phyloP scores from a whole-genome alignment of 805 yeast species.

The Blastobotrys attinorum region DNA sequence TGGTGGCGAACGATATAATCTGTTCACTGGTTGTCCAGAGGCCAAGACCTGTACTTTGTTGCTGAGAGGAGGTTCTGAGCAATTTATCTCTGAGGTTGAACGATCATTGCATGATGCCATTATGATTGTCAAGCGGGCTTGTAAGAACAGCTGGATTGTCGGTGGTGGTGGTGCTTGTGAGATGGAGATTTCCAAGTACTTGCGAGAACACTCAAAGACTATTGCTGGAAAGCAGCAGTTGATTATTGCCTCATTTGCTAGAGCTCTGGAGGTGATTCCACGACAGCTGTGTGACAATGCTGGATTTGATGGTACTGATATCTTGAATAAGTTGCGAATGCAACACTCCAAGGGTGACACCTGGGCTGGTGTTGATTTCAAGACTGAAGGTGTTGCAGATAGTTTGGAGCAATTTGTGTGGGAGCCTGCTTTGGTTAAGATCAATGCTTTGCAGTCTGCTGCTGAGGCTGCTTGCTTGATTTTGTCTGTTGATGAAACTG shows the following conservation, averaged over 20 bases:
- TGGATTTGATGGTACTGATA: slow-evolving; percentile 97
- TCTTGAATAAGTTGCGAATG: slow-evolving; percentile 83
- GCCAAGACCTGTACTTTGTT: slow-evolving; percentile 90
- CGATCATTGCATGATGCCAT: slow-evolving; percentile 97
- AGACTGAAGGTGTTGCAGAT: slow-evolving; percentile 68
- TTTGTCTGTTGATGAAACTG: slow-evolving; percentile 92
- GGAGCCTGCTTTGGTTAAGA: slow-evolving; percentile 95
- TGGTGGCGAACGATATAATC: slow-evolving; percentile 90
- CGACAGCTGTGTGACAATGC: slow-evolving; percentile 97
- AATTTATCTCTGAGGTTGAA: slow-evolving; percentile 95
- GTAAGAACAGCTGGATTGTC: slow-evolving; percentile 77
- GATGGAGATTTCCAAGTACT: slow-evolving; percentile 86
- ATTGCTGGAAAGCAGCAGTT: slow-evolving; percentile 96
- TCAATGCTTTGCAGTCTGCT: slow-evolving; percentile 90
- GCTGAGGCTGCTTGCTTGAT: slow-evolving; percentile 94
- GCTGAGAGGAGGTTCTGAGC: slow-evolving; percentile 97
- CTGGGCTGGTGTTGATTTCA: slow-evolving; percentile 92
- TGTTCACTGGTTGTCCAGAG: slow-evolving; percentile 86
- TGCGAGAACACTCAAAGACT: slow-evolving; percentile 78
- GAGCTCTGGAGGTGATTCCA: slow-evolving; percentile 92
- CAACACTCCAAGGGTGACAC: slow-evolving; percentile 88
- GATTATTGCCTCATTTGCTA: slow-evolving; percentile 85
- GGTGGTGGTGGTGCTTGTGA: slow-evolving; percentile 99
- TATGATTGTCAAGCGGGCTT: slow-evolving; percentile 94
- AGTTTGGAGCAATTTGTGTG: slow-evolving; percentile 84